Base-by-base conservation (phyloP, 768 basidiomycete species). In the Tylopilus felleus region DNA sequence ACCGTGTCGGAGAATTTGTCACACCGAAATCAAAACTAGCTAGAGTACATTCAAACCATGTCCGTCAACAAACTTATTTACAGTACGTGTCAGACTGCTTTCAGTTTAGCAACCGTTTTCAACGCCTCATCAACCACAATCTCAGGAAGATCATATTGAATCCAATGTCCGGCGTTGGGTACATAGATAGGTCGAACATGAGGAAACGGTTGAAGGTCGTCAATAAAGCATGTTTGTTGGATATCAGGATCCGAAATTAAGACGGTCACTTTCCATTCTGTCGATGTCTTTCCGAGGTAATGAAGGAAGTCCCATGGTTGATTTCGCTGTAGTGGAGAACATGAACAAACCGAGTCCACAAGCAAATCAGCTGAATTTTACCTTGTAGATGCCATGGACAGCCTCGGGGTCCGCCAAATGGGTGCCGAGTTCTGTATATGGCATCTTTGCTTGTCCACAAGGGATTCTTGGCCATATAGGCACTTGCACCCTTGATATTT, bases 141-240 rank as follows among this genome's bases (percentile, higher is more conserved):
- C 13, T 56, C 51, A 17, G 60, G 60, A n/a, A 62, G 59, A 8
- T 58, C 59, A 13, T 54, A 36, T 36, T 62, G 63, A 28, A 52
- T 65, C 63, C 60, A 65, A 45, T 62, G 60, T 16, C 48, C 49
- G 4, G 63, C 53, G 36, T 42, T 38, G 6, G 44, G 43, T 21
- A 59, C 56, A 25, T 49, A 23, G 25, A 54, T 42, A 33, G 48
- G 23, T 43, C 53, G 57, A 29, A 64, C 41, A 13, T 52, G 31
- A 35, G 60, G 31, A 51, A 47, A 44, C 5, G 49, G 49, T 35
- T 48, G 22, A 28, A 56, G 35, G 39, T 36, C 47, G 8, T 58
- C 56, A 33, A 52, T 17, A 41, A 51, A 51, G 41, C 40, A 57
- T 12, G 28, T 46, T 14, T 52, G 61, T 1, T 53, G 22, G 17